Percentiles rank a stretch among this genome's conserved stretches.
phyloP scores from a whole-genome alignment of 331 rosid species.

The Spiraea crenata region DNA sequence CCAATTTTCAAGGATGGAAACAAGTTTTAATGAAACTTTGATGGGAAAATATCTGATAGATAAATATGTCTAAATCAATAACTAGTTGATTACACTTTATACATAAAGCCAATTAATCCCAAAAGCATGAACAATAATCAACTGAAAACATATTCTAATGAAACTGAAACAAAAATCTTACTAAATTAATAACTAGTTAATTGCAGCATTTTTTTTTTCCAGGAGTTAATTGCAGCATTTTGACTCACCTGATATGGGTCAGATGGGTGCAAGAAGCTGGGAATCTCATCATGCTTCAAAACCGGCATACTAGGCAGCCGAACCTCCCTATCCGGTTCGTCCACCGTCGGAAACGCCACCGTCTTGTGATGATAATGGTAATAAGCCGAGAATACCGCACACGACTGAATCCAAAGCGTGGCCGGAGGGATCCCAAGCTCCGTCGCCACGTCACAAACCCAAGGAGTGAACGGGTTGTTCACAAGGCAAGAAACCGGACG shows the following conservation, averaged over 20 bases:
- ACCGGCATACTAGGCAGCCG: slow-evolving; percentile 41
- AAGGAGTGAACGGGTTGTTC: slow-evolving; percentile 70
- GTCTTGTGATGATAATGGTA: slow-evolving; percentile 37
- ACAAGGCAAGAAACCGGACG: slow-evolving; percentile 51
- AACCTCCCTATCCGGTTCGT: slow-evolving; percentile 47
- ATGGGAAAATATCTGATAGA: no score
- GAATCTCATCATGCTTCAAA: slow-evolving; percentile 55
- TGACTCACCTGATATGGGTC: neutral
- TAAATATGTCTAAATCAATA: no score
- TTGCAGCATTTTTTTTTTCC: neutral
- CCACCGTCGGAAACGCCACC: slow-evolving; percentile 45
- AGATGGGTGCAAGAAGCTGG: slow-evolving; percentile 51
- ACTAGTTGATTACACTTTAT: no score
- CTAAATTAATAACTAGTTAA: no score
- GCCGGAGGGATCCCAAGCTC: slow-evolving; percentile 51
- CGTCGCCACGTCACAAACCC: slow-evolving; percentile 63
- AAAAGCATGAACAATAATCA: no score
- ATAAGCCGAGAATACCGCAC: slow-evolving; percentile 52
- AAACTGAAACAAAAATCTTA: neutral
- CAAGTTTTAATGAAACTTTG: no score
- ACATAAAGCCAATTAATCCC: no score
- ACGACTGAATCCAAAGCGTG: slow-evolving; percentile 71
- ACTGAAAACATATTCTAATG: no score
- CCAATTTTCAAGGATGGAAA: no score
- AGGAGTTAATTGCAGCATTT: neutral